phyloP scores from a whole-genome alignment of 805 yeast species.

The Starmerella scarabaei region DNA sequence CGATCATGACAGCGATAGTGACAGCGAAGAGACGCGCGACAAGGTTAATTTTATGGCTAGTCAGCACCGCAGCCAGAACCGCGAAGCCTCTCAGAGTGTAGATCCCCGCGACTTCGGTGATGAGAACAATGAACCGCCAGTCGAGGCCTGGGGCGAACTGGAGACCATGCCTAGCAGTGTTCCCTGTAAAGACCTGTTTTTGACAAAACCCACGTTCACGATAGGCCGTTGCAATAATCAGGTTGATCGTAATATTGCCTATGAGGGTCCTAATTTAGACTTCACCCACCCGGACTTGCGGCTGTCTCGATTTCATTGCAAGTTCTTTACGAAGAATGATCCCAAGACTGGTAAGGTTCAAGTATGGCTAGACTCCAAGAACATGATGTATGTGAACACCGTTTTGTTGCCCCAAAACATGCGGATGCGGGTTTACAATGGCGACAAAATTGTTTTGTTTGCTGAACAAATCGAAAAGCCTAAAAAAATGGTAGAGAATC shows the following conservation, averaged over 20 bases:
- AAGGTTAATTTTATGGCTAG: constrained; percentile 10
- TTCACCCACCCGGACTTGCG: constrained; percentile 55
- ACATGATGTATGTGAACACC: constrained; percentile 54
- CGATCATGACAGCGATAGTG: constrained; percentile 13
- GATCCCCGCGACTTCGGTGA: constrained; percentile 22
- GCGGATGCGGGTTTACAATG: constrained; percentile 40
- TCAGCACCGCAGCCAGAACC: constrained; percentile 11
- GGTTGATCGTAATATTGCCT: constrained; percentile 2
- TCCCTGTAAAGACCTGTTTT: constrained; percentile 36
- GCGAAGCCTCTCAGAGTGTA: constrained; percentile 9
- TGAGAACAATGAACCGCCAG: constrained; percentile 28
- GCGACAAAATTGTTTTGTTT: constrained; percentile 55
- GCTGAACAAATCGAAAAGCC: constrained; percentile 44
- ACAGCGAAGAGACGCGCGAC: constrained; percentile 15
- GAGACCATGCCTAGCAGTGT: constrained; percentile 39
- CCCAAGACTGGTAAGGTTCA: constrained; percentile 37
- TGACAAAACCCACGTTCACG: constrained; percentile 56
- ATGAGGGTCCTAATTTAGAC: constrained; percentile 30
- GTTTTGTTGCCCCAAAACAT: constrained; percentile 52
- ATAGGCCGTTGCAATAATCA: constrained; percentile 44
- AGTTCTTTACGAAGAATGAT: constrained; percentile 31
- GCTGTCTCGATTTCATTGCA: constrained; percentile 75
- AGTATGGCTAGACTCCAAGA: constrained; percentile 70
- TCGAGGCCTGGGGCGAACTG: constrained; percentile 52
- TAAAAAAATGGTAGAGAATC: constrained; percentile 17